Percentiles rank a stretch among this genome's conserved stretches.
Conservation (phyloP, 2,329 filamentous ascomycete species). For the Apiospora marii region DNA sequence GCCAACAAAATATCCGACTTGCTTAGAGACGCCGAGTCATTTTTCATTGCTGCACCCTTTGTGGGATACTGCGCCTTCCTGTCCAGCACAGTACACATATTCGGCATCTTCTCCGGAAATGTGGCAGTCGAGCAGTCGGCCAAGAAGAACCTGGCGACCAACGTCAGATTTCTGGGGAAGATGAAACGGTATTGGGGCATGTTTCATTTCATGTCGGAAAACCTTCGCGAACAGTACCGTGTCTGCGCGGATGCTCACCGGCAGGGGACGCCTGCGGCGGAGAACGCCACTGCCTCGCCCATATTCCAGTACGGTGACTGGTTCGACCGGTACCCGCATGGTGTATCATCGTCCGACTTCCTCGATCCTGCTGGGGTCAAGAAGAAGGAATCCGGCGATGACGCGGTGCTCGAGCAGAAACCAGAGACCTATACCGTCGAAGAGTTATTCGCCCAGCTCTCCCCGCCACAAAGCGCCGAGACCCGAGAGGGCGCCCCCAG, state of each 20-base stretch:
- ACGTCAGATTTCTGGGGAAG: conserved; percentile 88
- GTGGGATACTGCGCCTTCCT: conserved; percentile 94
- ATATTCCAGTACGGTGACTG: conserved; percentile 98
- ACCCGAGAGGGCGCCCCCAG: conserved; percentile 43
- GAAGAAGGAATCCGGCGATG: conserved; percentile 81
- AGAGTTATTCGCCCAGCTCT: conserved; percentile 87
- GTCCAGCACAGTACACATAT: conserved; percentile 92
- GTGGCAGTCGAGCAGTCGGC: conserved; percentile 76
- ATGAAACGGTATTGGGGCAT: conserved; percentile 99
- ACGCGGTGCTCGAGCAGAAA: conserved; percentile 88
- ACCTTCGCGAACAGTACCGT: conserved; percentile 87
- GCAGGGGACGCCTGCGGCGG: conserved; percentile 63
- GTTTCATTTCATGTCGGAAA: conserved; percentile 97
- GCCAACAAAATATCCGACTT: conserved; percentile 88
- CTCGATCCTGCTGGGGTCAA: conserved; percentile 74
- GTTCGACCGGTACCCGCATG: conserved; percentile 95
- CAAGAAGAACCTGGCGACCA: conserved; percentile 85
- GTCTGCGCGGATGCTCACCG: conserved; percentile 83
- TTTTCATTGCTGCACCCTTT: conserved; percentile 88
- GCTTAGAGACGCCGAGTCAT: conserved; percentile 79
- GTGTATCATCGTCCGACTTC: conserved; percentile 84
- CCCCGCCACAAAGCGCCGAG: conserved; percentile 65
- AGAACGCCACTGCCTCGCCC: conserved; percentile 59
- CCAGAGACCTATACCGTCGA: conserved; percentile 92
- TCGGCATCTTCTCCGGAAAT: conserved; percentile 89